Evolutionary conservation across 2,329 filamentous ascomycete species (phyloP).

Genomic region (Colletotrichum zoysiae): DNA sequence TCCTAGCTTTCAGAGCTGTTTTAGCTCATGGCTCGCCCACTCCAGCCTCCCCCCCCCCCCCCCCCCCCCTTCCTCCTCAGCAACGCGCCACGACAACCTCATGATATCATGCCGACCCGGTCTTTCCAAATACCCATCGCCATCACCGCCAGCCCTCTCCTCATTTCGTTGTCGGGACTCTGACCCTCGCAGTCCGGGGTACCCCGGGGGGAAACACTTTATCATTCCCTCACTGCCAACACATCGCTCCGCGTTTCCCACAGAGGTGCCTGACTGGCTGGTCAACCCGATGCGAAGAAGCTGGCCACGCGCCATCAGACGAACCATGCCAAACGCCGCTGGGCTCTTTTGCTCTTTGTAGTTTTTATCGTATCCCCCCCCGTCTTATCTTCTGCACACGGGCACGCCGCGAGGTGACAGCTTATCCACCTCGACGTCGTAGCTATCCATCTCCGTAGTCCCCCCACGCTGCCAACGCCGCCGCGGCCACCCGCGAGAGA

Average conservation of each 20-base stretch:
- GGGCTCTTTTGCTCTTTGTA: background rate
- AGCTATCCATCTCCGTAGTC: background rate
- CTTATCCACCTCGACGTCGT: background rate
- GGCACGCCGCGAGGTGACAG: background rate
- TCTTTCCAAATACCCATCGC: background rate
- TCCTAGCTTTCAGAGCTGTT: slow-evolving; percentile 28
- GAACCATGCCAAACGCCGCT: slow-evolving; percentile 11
- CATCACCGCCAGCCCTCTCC: background rate
- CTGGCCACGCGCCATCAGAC: slow-evolving; percentile 12
- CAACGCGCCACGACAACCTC: slow-evolving; percentile 17
- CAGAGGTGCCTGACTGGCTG: background rate
- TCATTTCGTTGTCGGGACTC: background rate
- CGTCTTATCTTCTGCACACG: background rate
- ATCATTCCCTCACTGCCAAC: background rate
- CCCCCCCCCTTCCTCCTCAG: slow-evolving; percentile 7
- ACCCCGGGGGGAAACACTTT: background rate
- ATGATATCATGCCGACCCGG: slow-evolving; percentile 17
- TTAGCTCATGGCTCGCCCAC: slow-evolving; percentile 14
- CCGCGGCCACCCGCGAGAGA: background rate
- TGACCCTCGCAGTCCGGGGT: background rate
- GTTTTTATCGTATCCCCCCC: background rate
- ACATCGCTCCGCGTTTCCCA: background rate
- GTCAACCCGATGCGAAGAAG: slow-evolving; percentile 3
- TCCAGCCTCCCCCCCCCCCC: background rate
- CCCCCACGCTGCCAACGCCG: background rate